phyloP scores from a whole-genome alignment of 2,329 filamentous ascomycete species.

The Seiridium cupressi region DNA sequence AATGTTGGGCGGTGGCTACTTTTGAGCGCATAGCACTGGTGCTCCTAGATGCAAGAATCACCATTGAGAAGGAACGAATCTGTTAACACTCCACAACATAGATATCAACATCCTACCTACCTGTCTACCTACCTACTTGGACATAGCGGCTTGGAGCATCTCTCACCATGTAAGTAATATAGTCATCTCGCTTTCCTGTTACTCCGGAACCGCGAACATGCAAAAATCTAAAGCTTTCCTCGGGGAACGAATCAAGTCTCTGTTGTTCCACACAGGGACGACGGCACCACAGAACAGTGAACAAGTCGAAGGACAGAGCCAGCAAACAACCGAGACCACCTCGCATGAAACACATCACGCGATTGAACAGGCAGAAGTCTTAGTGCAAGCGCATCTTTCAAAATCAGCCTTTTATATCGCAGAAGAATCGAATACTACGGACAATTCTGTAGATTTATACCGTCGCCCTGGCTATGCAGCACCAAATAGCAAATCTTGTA shows the following conservation, averaged over 20 bases:
- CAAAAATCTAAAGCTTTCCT: not conserved
- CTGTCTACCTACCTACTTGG: no score
- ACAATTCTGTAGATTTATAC: not conserved
- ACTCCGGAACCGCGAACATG: not conserved
- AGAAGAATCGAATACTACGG: not conserved
- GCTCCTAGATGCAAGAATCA: not conserved
- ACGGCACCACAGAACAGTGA: not conserved
- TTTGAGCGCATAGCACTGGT: not conserved
- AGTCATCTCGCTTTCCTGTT: not conserved
- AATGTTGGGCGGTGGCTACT: not conserved
- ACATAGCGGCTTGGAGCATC: no score
- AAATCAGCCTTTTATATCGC: not conserved
- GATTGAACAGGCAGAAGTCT: not conserved
- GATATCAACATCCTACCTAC: not conserved
- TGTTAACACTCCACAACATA: not conserved
- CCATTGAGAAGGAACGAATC: not conserved
- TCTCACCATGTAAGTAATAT: not conserved
- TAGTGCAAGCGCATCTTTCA: not conserved
- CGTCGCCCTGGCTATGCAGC: not conserved
- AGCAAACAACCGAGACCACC: not conserved
- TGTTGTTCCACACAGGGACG: not conserved
- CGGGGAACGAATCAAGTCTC: not conserved
- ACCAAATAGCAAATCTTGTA: not conserved
- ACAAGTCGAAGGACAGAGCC: not conserved
- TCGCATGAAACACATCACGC: not conserved